Conservation (phyloP, 2,329 filamentous ascomycete genomes). For the Penicillium sp. region DNA sequence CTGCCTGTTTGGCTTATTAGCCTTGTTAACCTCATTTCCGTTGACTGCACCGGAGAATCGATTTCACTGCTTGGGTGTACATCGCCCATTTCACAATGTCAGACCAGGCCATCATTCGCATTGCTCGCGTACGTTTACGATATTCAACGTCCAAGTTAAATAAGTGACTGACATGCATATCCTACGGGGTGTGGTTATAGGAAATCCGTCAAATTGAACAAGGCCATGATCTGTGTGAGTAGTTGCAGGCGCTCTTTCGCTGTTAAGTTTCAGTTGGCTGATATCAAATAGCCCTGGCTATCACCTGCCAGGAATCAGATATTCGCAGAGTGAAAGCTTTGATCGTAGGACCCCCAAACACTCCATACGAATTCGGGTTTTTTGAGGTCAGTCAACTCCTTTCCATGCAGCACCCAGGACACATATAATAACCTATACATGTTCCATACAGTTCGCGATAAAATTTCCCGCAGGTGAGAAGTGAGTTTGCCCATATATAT, state of each 20-base stretch:
- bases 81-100: conserved; percentile 51
- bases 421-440: conserved; percentile 19
- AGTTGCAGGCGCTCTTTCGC: not conserved
- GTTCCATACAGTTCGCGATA: conserved; percentile 60
- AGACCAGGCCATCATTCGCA: conserved; percentile 83
- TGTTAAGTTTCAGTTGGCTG: not conserved
- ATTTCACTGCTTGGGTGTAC: not conserved
- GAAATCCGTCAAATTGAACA: conserved; percentile 84
- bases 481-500: not conserved
- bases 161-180: not conserved
- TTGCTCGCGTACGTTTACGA: conserved; percentile 64
- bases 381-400: conserved; percentile 64
- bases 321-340: conserved; percentile 82
- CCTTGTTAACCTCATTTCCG: not conserved
- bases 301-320: conserved; percentile 82
- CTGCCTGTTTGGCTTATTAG: too few species aligned
- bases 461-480: conserved; percentile 69
- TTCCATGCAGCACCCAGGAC: not conserved
- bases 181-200: conserved; percentile 39
- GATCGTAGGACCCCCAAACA: conserved; percentile 88
- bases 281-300: conserved; percentile 64
- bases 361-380: conserved; percentile 95
- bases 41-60: not conserved
- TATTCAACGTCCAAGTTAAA: not conserved
- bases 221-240: conserved; percentile 75